Conservation (phyloP, 2,329 filamentous ascomycete genomes). For the Rhinocladiella mackenziei region DNA sequence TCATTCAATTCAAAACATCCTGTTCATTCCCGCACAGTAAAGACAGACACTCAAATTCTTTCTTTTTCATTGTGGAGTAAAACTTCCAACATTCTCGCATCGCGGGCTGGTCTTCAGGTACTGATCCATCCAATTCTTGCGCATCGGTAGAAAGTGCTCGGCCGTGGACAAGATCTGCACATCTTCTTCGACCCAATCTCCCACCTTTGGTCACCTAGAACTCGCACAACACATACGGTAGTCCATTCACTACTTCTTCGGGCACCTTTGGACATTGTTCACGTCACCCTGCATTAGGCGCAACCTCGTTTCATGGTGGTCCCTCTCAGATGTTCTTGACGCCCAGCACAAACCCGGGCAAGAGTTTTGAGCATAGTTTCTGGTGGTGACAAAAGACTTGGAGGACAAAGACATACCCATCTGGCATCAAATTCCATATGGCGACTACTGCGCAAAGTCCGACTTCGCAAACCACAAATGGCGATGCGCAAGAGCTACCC, state of each 20-base stretch:
- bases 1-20: too few relatives aligned
- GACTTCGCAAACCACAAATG: constrained; percentile 37
- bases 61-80: too few relatives aligned
- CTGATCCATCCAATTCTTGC: neutral
- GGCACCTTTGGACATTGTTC: neutral
- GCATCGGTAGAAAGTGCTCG: constrained; percentile 14
- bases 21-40: too few relatives aligned
- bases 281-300: neutral
- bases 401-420: neutral
- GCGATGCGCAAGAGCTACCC: constrained; percentile 41
- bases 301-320: constrained; percentile 5
- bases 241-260: neutral
- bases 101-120: neutral
- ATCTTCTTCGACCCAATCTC: constrained; percentile 5
- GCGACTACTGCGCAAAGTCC: constrained; percentile 28
- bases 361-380: constrained; percentile 5
- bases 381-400: constrained; percentile 8
- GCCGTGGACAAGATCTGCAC: constrained; percentile 16
- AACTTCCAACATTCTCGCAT: too few relatives aligned
- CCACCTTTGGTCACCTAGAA: neutral
- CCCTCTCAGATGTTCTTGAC: constrained; percentile 10
- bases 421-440: constrained; percentile 11
- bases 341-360: constrained; percentile 4
- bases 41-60: too few relatives aligned
- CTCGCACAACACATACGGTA: constrained; percentile 1